Conservation (phyloP, 108 stramenopile species). For the Cyclotella kingstonii region DNA sequence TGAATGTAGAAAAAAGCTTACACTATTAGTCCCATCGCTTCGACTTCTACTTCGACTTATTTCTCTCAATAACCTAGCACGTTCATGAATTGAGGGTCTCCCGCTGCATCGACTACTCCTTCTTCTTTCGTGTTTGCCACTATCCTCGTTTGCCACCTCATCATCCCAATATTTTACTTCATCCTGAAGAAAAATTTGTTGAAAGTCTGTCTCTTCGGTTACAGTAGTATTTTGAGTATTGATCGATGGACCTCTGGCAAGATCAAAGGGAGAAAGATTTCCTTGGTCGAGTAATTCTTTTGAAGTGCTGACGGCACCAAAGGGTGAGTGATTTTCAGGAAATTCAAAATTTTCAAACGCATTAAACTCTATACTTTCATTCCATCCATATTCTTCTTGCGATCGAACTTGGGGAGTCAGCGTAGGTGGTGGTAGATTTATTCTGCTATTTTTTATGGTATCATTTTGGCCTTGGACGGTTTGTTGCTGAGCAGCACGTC, state of each 20-base stretch:
- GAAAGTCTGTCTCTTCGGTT: slow-evolving; percentile 17
- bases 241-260: slow-evolving; percentile 2
- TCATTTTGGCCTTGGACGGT: background rate
- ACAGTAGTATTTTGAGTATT: slow-evolving; percentile 9
- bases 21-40: slow-evolving; percentile 35
- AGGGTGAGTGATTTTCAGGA: too few species aligned
- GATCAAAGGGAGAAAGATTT: background rate
- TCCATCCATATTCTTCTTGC: slow-evolving; percentile 7
- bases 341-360: background rate
- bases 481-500: background rate
- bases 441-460: too few species aligned
- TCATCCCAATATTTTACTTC: slow-evolving; percentile 35
- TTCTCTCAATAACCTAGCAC: slow-evolving; percentile 38
- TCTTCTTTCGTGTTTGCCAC: background rate
- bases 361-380: slow-evolving; percentile 4
- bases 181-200: slow-evolving; percentile 11
- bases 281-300: background rate
- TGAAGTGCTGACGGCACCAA: background rate
- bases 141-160: slow-evolving; percentile 10
- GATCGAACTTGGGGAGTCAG: background rate
- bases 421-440: too few species aligned
- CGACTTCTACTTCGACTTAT: slow-evolving; percentile 40
- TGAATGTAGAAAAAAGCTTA: slow-evolving; percentile 11
- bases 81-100: slow-evolving; percentile 27
- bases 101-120: background rate